phyloP scores from a whole-genome alignment of 345 rosid species.

The Eucalyptus marginata region DNA sequence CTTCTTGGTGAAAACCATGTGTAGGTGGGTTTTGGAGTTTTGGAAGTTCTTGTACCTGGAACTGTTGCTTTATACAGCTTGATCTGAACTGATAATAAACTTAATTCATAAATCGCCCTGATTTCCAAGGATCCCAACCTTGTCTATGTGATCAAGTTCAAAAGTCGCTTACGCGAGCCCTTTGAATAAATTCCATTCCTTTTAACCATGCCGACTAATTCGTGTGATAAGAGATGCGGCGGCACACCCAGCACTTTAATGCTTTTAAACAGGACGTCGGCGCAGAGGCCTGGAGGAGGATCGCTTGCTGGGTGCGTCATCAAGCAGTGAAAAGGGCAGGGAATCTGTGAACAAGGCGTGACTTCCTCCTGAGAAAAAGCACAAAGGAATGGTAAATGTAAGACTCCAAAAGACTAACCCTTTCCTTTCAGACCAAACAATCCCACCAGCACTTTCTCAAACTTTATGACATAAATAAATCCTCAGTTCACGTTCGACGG shows the following conservation, averaged over 20 bases:
- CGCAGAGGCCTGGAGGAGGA: not conserved
- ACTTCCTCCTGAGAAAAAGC: constrained; percentile 41
- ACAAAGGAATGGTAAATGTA: constrained; percentile 11
- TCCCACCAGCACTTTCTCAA: constrained; percentile 8
- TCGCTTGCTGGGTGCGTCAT: not conserved
- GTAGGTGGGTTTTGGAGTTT: not conserved
- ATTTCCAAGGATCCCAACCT: not conserved
- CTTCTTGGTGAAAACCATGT: not conserved
- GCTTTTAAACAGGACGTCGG: not conserved
- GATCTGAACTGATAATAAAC: not conserved
- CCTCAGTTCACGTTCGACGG: not conserved
- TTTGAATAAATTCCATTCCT: not conserved
- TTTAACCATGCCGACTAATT: not conserved
- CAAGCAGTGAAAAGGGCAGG: constrained; percentile 2
- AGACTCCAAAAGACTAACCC: constrained; percentile 12
- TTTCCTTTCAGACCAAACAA: constrained; percentile 47
- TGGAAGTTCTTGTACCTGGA: not conserved
- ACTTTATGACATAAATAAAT: constrained; percentile 3
- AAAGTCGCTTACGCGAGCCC: not conserved
- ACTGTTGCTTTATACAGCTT: not conserved
- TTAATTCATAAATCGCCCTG: not conserved
- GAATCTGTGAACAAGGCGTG: constrained; percentile 36
- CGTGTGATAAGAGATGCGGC: not conserved
- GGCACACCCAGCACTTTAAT: not conserved
- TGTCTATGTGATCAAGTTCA: not conserved